Evolutionary conservation across 176 grass and related monocot species (phyloP), one percentile per base, ranked within the genome.

Genomic region (Zizania latifolia): DNA sequence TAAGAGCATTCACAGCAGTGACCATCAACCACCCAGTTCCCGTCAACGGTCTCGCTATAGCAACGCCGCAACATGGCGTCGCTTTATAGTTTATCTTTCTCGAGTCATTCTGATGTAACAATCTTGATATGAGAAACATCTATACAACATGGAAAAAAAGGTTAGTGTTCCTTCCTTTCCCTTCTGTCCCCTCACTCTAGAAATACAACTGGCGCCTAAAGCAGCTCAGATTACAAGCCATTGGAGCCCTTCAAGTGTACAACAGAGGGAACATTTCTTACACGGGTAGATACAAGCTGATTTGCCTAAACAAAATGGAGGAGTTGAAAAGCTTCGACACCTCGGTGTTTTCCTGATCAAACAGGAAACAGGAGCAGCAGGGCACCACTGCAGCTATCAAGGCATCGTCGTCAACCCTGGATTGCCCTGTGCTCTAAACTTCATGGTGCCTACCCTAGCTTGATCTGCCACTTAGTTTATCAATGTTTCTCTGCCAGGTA

Each of bases 141-240:
- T 88, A 84, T 88, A 84, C 86, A 88, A 50, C 63, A 84, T 65
- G 48, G 19, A 48, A 22, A 53, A 8, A 80, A 12, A 29, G 1
- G 75, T 88, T 84, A 88, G 64, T 48, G 38, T 48, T 84, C 56
- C 75, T 69, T 88, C 68, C 62, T 83, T 78, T 63, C 76, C 70
- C 86, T 88, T 84, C 44, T 75, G 81, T 75, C 81, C 70, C 86
- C 76, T 84, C 86, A 19, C 81, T 80, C 81, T 80, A 84, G 62
- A 88, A 75, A 84, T 58, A 30, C 75, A 80, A 84, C 32, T 79
- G 86, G 62, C 54, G 63, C 76, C 76, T 63, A 71, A n/a, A 75
- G 75, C 56, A 37, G 28, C 75, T 72, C 81, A 64, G 75, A 79
- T 68, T 83, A 88, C 80, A 83, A 75, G 43, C 75, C 70, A 55